Evolutionary conservation across 1,139 yeast species (phyloP).

Genomic region (Blastobotrys illinoisensis): DNA sequence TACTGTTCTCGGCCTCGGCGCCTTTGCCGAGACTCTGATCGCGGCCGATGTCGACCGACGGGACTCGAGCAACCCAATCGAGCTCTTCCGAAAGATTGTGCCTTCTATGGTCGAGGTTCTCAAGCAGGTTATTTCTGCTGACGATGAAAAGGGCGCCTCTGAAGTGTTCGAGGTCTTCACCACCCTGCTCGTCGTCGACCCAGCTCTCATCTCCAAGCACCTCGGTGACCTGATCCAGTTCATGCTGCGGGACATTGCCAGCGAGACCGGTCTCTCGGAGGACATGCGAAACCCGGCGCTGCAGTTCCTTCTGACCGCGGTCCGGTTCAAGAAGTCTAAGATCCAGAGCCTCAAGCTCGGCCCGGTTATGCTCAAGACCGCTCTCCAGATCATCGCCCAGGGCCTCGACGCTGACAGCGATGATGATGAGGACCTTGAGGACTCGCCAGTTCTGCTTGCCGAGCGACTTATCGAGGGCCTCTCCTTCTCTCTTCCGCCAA

Average conservation of each 20-base stretch:
- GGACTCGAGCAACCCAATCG: constrained; percentile 41
- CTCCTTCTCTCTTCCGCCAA: constrained; percentile 82
- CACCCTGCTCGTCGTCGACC: constrained; percentile 69
- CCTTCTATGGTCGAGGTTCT: constrained; percentile 82
- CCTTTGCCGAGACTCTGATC: constrained; percentile 58
- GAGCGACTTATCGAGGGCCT: constrained; percentile 74
- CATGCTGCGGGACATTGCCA: constrained; percentile 64
- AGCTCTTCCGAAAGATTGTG: constrained; percentile 58
- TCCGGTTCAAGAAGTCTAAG: constrained; percentile 57
- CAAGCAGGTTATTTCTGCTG: constrained; percentile 63
- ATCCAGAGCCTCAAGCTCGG: constrained; percentile 66
- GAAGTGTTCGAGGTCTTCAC: constrained; percentile 82
- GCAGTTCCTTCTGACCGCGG: constrained; percentile 76
- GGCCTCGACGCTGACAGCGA: constrained; percentile 64
- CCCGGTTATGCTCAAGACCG: constrained; percentile 67
- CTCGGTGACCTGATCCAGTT: constrained; percentile 64
- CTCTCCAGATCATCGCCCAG: constrained; percentile 72
- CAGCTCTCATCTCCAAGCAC: constrained; percentile 73
- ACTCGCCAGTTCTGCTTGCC: constrained; percentile 71
- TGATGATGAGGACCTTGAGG: constrained; percentile 90
- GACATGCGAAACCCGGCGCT: constrained; percentile 81
- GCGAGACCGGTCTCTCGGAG: constrained; percentile 63
- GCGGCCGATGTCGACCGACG: constrained; percentile 19
- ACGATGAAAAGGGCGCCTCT: constrained; percentile 67
- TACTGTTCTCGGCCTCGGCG: constrained; percentile 77